Evolutionary conservation across 2,329 filamentous ascomycete genomes (phyloP).

Genomic region (Colletotrichum nymphaeae): DNA sequence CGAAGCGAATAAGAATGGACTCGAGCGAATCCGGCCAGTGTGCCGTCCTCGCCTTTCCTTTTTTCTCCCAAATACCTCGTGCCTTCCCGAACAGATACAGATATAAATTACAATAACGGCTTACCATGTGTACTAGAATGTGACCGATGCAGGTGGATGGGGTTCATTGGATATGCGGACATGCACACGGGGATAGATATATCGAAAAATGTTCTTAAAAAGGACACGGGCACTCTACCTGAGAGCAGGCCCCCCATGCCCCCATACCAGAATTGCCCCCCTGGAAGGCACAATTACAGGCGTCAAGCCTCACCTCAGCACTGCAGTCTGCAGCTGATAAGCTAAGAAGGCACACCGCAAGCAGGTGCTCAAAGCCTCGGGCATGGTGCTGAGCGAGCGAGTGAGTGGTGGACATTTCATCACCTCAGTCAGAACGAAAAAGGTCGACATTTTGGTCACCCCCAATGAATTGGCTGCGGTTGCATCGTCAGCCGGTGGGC

Average conservation of each 20-base stretch:
- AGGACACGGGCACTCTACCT: neutral
- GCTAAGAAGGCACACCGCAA: neutral
- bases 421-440: neutral
- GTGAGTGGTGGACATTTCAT: neutral
- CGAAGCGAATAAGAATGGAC: neutral
- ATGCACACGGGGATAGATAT: neutral
- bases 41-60: neutral
- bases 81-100: neutral
- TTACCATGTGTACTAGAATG: neutral
- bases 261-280: no score
- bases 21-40: neutral
- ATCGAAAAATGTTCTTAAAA: neutral
- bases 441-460: neutral
- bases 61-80: neutral
- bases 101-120: neutral
- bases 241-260: neutral
- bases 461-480: neutral
- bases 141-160: neutral
- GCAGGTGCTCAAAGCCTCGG: no score
- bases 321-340: neutral
- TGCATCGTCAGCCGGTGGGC: slow-evolving; percentile 14
- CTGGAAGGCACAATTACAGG: neutral
- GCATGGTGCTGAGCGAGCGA: neutral
- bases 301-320: neutral
- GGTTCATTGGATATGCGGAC: neutral